A percentile compares a stretch with the other conserved stretches of the same genome.
Evolutionary conservation across 306 rosid genomes (phyloP).

Genomic region (Hylodesmum podocarpum): DNA sequence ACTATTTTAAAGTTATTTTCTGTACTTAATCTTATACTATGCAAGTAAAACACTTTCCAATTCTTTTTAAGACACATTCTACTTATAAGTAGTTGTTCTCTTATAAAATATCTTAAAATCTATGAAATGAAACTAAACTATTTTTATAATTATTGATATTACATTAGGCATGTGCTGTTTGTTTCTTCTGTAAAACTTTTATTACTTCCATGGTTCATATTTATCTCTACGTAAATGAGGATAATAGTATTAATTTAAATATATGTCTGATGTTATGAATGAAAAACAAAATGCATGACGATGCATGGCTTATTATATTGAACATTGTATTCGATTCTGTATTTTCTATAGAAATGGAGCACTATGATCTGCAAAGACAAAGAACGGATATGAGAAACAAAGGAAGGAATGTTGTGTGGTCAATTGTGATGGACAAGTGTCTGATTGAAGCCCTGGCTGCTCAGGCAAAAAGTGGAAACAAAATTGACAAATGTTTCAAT

Average conservation of each 20-base stretch:
- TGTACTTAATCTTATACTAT: neutral
- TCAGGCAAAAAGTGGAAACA: constrained; percentile 78
- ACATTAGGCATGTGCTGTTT: neutral
- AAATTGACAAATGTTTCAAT: constrained; percentile 76
- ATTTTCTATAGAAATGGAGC: constrained; percentile 59
- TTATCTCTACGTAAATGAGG: neutral
- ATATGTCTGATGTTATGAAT: neutral
- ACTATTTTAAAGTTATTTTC: neutral
- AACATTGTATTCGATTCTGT: neutral
- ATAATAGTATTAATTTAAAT: neutral
- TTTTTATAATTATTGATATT: neutral
- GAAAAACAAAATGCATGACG: neutral
- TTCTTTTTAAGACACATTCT: neutral
- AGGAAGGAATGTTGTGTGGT: constrained; percentile 89
- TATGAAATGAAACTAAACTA: neutral
- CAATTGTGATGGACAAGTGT: constrained; percentile 79
- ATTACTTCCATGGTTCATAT: neutral
- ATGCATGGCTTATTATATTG: neutral
- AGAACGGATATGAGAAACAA: constrained; percentile 71
- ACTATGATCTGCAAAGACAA: constrained; percentile 58
- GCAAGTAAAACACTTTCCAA: neutral
- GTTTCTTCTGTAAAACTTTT: neutral
- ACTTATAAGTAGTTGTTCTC: neutral
- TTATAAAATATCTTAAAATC: neutral
- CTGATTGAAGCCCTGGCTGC: constrained; percentile 69